Base-by-base conservation (phyloP, 257 asterid species). In the Ajuga chamaepitys region DNA sequence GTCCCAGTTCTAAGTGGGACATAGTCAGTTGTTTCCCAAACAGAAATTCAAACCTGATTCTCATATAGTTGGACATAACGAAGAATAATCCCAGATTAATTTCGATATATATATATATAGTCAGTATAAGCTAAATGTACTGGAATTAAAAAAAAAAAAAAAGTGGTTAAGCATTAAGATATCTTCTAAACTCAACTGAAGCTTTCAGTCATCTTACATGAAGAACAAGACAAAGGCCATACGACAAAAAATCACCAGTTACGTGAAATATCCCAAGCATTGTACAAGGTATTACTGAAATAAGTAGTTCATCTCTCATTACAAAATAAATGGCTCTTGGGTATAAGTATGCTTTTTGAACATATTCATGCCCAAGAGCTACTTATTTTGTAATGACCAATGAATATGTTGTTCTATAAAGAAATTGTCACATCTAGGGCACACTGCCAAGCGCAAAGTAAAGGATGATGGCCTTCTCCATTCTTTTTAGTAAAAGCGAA, bases 351-450 rank as follows among this genome's bases (percentile, higher is more conserved):
- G n/a, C n/a, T n/a, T n/a, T n/a, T n/a, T n/a, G n/a, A n/a, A n/a
- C n/a, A n/a, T n/a, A n/a, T n/a, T n/a, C n/a, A n/a, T n/a, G n/a
- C n/a, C n/a, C n/a, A n/a, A n/a, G n/a, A n/a, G n/a, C n/a, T n/a
- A n/a, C n/a, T n/a, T n/a, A n/a, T n/a, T n/a, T n/a, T n/a, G n/a
- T n/a, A n/a, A n/a, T 11, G n/a, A 14, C 22, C 61, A 70, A 67
- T 72, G 80, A 74, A 71, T 54, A 44, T 28, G 66, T 69, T 17
- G 25, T 53, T 77, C 58, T 62, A 48, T 55, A 62, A 47, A 54
- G 30, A 68, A 71, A 56, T 46, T 52, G 76, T 82, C 63, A 64
- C 67, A 75, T 74, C 70, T 56, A 65, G 61, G 70, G 48, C 58
- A 55, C 37, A 12, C 69, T 50, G 70, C 51, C 66, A 56, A 68